Percentiles rank a stretch among this genome's conserved stretches.
Conservation (phyloP, 1,284 basidiomycete genomes). For the Apiotrichum porosum region DNA sequence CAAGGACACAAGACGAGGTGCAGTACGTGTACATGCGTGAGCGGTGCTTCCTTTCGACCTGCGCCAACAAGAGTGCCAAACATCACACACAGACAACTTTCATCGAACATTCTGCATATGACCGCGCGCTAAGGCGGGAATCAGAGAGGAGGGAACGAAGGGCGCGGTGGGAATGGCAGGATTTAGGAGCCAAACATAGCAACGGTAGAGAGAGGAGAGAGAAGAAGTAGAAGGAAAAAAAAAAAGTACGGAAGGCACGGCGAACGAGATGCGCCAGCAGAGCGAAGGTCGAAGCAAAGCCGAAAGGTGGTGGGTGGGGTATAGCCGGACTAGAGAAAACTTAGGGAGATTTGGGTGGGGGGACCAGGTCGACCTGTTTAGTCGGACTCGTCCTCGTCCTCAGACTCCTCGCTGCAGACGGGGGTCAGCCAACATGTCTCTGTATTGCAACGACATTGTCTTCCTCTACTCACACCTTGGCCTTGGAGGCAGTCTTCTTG, state of each 20-base stretch:
- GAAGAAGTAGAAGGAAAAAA: neutral
- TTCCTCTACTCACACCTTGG: neutral
- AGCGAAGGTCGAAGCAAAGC: neutral
- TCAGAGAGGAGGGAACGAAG: neutral
- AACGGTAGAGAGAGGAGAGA: neutral
- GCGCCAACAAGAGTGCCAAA: too few species aligned
- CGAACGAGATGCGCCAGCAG: too few species aligned
- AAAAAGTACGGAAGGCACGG: neutral
- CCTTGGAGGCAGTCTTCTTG: slow-evolving; percentile 22
- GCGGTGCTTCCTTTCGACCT: too few species aligned
- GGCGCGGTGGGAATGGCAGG: neutral
- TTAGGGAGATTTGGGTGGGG: too few species aligned
- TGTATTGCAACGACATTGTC: neutral
- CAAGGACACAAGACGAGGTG: too few species aligned
- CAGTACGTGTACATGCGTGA: too few species aligned
- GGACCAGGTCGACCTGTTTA: slow-evolving; percentile 6
- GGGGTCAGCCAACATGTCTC: neutral
- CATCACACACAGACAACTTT: too few species aligned
- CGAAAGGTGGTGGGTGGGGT: too few species aligned
- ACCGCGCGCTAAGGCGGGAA: slow-evolving; percentile 3
- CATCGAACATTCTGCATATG: slow-evolving; percentile 4
- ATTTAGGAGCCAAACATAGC: too few species aligned
- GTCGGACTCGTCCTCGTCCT: slow-evolving; percentile 33
- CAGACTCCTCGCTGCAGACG: slow-evolving; percentile 13
- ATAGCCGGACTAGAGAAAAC: too few species aligned